Evolutionary conservation across 345 rosid genomes (phyloP).

Genomic region (Lepidium sativum): DNA sequence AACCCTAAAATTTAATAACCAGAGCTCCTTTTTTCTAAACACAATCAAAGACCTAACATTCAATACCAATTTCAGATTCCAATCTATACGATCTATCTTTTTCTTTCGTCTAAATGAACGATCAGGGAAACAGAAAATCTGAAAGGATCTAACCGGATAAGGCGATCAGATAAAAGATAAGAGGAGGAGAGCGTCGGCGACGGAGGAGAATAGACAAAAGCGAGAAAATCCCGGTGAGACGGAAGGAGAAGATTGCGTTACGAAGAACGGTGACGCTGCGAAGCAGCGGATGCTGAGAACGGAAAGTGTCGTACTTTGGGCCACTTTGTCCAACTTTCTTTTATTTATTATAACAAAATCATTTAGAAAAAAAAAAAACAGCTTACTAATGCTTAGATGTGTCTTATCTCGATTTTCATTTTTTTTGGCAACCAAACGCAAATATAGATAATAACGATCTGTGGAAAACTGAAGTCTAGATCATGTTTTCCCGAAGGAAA

Average conservation of each 20-base stretch:
- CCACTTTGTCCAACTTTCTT: slow-evolving; percentile 1
- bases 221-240: slow-evolving; percentile 12
- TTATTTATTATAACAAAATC: not conserved
- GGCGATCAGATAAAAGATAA: not conserved
- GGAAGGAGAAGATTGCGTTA: slow-evolving; percentile 12
- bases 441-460: too few relatives aligned
- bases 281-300: slow-evolving; percentile 5
- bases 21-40: not conserved
- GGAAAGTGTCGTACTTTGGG: slow-evolving; percentile 7
- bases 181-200: not conserved
- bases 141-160: slow-evolving; percentile 15
- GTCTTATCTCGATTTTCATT: too few relatives aligned
- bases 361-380: too few relatives aligned
- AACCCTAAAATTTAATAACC: not conserved
- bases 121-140: not conserved
- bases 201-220: not conserved
- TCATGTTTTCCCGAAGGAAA: too few relatives aligned
- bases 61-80: not conserved
- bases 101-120: not conserved
- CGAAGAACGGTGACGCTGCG: not conserved
- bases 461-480: too few relatives aligned
- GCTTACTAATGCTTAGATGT: too few relatives aligned
- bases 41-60: not conserved
- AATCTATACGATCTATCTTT: not conserved
- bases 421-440: too few relatives aligned